Evolutionary conservation across 2,329 filamentous ascomycete species (phyloP), one percentile per base, ranked within the genome.

Genomic region (Apiospora pterosperma): DNA sequence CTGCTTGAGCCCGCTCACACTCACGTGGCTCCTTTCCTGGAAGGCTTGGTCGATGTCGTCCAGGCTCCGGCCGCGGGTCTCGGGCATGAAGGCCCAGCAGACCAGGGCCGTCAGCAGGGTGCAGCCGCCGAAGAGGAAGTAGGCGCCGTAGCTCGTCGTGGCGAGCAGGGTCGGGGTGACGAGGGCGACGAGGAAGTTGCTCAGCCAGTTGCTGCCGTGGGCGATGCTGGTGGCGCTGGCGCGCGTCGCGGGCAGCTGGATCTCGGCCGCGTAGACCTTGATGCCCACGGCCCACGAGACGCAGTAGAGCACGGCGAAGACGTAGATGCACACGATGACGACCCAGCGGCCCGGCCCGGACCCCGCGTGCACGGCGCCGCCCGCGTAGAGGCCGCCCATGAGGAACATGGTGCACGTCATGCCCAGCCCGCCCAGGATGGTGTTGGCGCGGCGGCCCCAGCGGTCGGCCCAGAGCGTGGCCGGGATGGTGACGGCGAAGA

Each of bases 221-320:
- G 83, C 85, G 34, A 88, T 72, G 59, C 80, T 82, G 0, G 82
- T 85, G 1, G 85, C 85, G 16, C 81, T 82, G 2, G 84, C 85
- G 2, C 86, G 77, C 0, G 85, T 88, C 11, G 77, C 75, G 25
- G 82, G 77, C 0, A 85, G 85, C 69, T 87, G 82, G 52, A 85
- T 87, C 70, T 89, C 86, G 0, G 83, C 79, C 0, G 82, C 76
- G 67, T 85, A 88, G 0, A 87, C 82, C 59, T 83, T 82, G 60
- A 86, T 78, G 0, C 79, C 78, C 3, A 88, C 80, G 0, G 79
- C 85, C 84, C 86, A 88, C 0, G 83, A 80, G 2, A 75, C 73
- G 31, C 74, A 79, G 66, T 79, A 86, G 0, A 79, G 70, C 5
- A 84, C 75, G 1, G 81, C 78, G 63, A 85, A 88, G 1, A 84